phyloP scores from a whole-genome alignment of 2,329 filamentous ascomycete genomes.

The Blastomyces gilchristii region DNA sequence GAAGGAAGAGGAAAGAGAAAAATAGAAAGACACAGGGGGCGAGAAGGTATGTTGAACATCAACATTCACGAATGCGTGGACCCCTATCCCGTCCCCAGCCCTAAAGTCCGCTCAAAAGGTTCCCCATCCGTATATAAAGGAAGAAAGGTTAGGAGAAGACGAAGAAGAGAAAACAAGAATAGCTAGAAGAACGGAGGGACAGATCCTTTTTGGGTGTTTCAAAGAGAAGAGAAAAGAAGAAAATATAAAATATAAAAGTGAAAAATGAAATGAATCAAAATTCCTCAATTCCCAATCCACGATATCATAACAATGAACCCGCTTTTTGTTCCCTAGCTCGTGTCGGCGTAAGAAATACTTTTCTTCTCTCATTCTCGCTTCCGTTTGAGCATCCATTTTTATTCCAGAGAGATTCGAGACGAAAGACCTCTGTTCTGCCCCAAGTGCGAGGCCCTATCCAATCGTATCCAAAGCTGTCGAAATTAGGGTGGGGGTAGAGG shows the following conservation, averaged over 20 bases:
- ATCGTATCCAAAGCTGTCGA: background rate
- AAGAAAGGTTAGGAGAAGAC: background rate
- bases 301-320: background rate
- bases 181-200: background rate
- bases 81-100: background rate
- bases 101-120: background rate
- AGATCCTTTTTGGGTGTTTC: background rate
- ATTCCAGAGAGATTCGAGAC: background rate
- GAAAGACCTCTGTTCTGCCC: background rate
- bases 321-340: background rate
- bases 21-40: background rate
- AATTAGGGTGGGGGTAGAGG: background rate
- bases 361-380: background rate
- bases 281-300: background rate
- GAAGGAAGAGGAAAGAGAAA: slow-evolving; percentile 8
- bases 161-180: background rate
- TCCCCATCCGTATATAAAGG: background rate
- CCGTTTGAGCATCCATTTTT: background rate
- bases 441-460: background rate
- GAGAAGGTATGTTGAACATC: background rate
- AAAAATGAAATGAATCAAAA: background rate
- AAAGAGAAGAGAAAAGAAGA: background rate
- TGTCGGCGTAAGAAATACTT: background rate
- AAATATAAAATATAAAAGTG: background rate
- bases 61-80: background rate